phyloP scores from a whole-genome alignment of 2,329 filamentous ascomycete species.

The Exutisphaerella laricina region DNA sequence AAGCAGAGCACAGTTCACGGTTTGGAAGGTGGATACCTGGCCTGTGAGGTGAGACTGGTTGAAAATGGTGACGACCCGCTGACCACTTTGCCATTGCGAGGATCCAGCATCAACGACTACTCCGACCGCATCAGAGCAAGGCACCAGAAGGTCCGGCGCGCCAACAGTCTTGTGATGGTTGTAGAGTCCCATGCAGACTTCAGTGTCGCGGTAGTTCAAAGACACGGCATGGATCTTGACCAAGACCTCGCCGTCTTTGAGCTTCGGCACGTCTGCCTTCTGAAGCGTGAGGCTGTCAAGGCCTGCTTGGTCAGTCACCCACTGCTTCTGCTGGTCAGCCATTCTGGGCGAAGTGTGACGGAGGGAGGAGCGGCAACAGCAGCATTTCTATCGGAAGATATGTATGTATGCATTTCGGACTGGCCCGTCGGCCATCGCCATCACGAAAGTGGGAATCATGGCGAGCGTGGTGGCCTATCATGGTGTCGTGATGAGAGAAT shows the following conservation, averaged over 20 bases:
- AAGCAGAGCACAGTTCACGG: not conserved
- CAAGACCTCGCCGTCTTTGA: slow-evolving; percentile 44
- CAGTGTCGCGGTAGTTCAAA: slow-evolving; percentile 50
- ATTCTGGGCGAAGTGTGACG: too few species aligned
- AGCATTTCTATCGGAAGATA: too few species aligned
- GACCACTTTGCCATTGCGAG: slow-evolving; percentile 49
- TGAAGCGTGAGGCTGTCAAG: slow-evolving; percentile 38
- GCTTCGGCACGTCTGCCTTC: slow-evolving; percentile 32
- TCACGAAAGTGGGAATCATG: not conserved
- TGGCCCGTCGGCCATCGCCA: not conserved
- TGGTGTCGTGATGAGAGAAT: not conserved
- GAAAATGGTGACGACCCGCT: slow-evolving; percentile 64
- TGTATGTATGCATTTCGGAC: too few species aligned
- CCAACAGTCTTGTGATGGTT: slow-evolving; percentile 56
- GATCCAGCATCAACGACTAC: slow-evolving; percentile 49
- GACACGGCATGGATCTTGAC: slow-evolving; percentile 47
- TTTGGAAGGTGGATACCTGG: slow-evolving; percentile 36
- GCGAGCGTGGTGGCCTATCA: not conserved
- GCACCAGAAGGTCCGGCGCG: slow-evolving; percentile 47
- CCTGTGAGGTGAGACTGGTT: slow-evolving; percentile 52
- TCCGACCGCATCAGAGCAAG: slow-evolving; percentile 67
- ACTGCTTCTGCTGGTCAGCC: slow-evolving; percentile 27
- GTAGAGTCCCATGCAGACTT: slow-evolving; percentile 61
- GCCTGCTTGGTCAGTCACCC: slow-evolving; percentile 41
- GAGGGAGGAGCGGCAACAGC: too few species aligned